Evolutionary conservation across 2,329 filamentous ascomycete species (phyloP), one percentile per base, ranked within the genome.

Genomic region (Aspergillus sojae): DNA sequence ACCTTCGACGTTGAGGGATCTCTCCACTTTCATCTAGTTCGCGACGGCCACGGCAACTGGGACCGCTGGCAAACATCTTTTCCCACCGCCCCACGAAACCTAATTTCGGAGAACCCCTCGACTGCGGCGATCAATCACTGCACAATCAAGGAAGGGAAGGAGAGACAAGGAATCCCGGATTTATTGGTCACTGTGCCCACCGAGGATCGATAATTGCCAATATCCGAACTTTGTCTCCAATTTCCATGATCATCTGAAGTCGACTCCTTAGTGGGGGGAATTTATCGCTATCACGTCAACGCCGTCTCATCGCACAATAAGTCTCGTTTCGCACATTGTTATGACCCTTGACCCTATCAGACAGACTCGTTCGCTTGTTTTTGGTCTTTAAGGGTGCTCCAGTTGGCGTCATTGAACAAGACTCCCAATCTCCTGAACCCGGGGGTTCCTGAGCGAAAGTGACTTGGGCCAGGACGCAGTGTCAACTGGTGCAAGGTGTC

Each of bases 261-360:
- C 57, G 43, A 32, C 52, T 36, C 58, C 60, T 65, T 70, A 65
- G 72, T 69, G 71, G 71, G 66, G 70, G 54, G 58, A 36, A 60
- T 59, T 57, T 45, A 56, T 58, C 36, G 41, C 58, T 16, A 65
- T 74, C 69, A 68, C 68, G 65, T 71, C 66, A 63, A 69, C 61
- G 16, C 45, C 64, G 39, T 57, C 57, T 69, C 71, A 72, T 72
- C 74, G 74, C 75, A 77, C 75, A 77, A 74, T 68, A 70, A 70
- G 66, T 68, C 63, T 63, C 63, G 67, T 71, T 70, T 69, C 72
- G 71, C 72, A 74, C 67, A 69, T 65, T 77, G 69, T 65, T 64
- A 76, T 76, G 73, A 71, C 65, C 68, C 63, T 68, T 69, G 39
- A 19, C 2, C 19, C 16, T 41, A n/a, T 41, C 67, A 65, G 65